Conservation (phyloP, 2,329 filamentous ascomycete species). For the Didymella lethalis region DNA sequence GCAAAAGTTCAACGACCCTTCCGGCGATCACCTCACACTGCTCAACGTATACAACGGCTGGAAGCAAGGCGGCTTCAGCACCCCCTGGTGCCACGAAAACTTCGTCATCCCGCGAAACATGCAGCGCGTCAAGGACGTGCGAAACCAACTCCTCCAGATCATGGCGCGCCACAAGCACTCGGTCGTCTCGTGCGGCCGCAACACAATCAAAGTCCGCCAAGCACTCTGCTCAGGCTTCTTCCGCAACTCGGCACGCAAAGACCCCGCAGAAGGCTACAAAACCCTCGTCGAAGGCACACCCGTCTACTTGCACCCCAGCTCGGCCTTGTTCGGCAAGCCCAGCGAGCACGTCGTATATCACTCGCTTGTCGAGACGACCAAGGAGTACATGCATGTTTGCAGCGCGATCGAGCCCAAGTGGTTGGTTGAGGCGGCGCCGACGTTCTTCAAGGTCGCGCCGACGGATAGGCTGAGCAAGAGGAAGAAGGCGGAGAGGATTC, state of each 20-base stretch:
- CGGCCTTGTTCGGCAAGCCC: conserved; percentile 92
- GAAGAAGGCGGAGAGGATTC: conserved; percentile 92
- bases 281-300: conserved; percentile 94
- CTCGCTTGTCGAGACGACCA: conserved; percentile 86
- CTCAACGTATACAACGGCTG: conserved; percentile 98
- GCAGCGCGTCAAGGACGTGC: conserved; percentile 87
- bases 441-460: conserved; percentile 96
- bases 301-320: conserved; percentile 92
- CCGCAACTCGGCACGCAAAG: conserved; percentile 91
- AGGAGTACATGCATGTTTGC: conserved; percentile 98
- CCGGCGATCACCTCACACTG: conserved; percentile 91
- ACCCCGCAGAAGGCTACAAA: conserved; percentile 96
- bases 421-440: conserved; percentile 95
- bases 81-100: conserved; percentile 96
- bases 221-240: conserved; percentile 95
- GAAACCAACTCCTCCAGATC: conserved; percentile 90
- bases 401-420: conserved; percentile 93
- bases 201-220: conserved; percentile 86
- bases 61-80: conserved; percentile 83
- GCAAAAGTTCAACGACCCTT: conserved; percentile 93
- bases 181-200: conserved; percentile 82
- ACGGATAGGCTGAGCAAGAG: conserved; percentile 87
- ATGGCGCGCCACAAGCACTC: conserved; percentile 90
- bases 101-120: conserved; percentile 94
- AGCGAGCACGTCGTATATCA: conserved; percentile 97